phyloP scores from a whole-genome alignment of 176 grass and related monocot genomes.

The Saccharum officinarum region DNA sequence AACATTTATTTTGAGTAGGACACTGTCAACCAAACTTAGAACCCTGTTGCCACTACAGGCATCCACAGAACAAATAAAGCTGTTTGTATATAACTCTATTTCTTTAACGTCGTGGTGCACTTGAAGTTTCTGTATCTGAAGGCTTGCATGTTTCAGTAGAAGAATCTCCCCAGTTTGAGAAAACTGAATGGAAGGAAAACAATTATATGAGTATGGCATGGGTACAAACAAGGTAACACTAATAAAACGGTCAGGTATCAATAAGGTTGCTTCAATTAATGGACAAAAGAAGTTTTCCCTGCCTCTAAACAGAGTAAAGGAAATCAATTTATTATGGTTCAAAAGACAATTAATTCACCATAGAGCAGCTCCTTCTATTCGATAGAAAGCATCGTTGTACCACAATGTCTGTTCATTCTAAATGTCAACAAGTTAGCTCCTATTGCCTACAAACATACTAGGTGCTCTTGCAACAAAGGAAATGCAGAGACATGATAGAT shows the following conservation, averaged over 20 bases:
- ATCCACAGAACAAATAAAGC: slow-evolving; percentile 71
- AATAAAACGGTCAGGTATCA: slow-evolving; percentile 28
- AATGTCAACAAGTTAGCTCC: not conserved
- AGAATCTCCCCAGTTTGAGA: slow-evolving; percentile 60
- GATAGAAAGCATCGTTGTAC: not conserved
- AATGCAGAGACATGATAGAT: slow-evolving; percentile 22
- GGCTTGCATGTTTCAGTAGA: slow-evolving; percentile 66
- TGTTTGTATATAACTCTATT: slow-evolving; percentile 62
- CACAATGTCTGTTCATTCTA: not conserved
- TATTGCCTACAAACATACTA: slow-evolving; percentile 9
- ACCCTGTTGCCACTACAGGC: slow-evolving; percentile 34
- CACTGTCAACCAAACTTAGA: slow-evolving; percentile 64
- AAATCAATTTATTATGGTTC: slow-evolving; percentile 24
- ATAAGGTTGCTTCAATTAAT: not conserved
- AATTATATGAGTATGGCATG: slow-evolving; percentile 30
- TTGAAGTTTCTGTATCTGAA: slow-evolving; percentile 57
- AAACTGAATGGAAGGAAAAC: slow-evolving; percentile 61
- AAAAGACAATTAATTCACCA: not conserved
- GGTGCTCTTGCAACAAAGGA: slow-evolving; percentile 23
- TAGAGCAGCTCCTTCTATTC: not conserved
- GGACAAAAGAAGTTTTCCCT: not conserved
- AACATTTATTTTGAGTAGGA: slow-evolving; percentile 57
- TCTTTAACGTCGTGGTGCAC: slow-evolving; percentile 45
- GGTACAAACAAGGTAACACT: slow-evolving; percentile 1
- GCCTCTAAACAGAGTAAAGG: slow-evolving; percentile 10